A percentile compares a stretch with the other conserved stretches of the same genome.
These are phyloP conservation scores for Colletotrichum eleusines DNA, from an alignment of 2,329 filamentous ascomycete species.

Conservation along the genomic window DNA sequence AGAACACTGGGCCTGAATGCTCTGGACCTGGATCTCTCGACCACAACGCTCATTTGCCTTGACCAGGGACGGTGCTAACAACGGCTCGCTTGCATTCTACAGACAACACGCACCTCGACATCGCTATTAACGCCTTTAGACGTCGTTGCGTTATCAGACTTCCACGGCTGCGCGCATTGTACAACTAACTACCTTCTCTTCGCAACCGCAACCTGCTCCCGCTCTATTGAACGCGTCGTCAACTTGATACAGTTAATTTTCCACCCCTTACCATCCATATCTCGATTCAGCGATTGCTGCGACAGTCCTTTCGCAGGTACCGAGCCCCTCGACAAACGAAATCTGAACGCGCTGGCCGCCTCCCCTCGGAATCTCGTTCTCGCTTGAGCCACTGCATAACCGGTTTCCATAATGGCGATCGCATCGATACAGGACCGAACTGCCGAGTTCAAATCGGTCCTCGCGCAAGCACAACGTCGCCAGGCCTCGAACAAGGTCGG, in stretches of 20 bases:
- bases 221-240: background rate
- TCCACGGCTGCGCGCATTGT: constrained; percentile 12
- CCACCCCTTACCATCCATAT: constrained; percentile 13
- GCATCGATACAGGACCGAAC: constrained; percentile 96
- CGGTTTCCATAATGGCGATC: constrained; percentile 65
- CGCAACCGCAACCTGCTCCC: background rate
- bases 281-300: constrained; percentile 3
- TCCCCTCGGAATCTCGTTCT: background rate
- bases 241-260: constrained; percentile 16
- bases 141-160: background rate
- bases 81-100: constrained; percentile 2
- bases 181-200: constrained; percentile 20
- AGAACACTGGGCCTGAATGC: background rate
- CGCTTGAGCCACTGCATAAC: background rate
- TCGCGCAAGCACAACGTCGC: constrained; percentile 85
- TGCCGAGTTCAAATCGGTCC: constrained; percentile 92
- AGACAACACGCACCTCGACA: background rate
- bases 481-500: constrained; percentile 82
- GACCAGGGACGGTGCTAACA: background rate
- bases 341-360: constrained; percentile 27
- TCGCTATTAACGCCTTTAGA: constrained; percentile 20
- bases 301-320: background rate
- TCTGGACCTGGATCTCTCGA: constrained; percentile 3
- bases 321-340: constrained; percentile 5
- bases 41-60: constrained; percentile 6